Evolutionary conservation across 495 filamentous ascomycete species (phyloP).

Genomic region (Daldinia loculata): DNA sequence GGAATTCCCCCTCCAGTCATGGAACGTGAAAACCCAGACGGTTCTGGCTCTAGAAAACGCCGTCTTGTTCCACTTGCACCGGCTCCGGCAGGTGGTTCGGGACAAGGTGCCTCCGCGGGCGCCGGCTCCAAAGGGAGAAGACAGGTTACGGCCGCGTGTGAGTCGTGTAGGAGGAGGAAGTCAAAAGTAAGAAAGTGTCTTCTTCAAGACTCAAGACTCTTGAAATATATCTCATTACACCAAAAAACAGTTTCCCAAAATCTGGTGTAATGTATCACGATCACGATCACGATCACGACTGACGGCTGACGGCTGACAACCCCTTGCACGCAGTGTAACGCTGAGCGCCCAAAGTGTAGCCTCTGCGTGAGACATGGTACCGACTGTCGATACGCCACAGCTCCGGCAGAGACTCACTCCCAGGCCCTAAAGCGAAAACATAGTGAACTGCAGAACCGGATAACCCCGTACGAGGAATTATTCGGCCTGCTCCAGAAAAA

Average conservation of each 20-base stretch:
- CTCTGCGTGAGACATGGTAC: slow-evolving; percentile 48
- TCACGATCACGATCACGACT: no score
- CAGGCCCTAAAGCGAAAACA: slow-evolving; percentile 55
- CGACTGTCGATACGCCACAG: slow-evolving; percentile 52
- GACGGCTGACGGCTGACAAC: no score
- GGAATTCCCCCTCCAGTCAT: slow-evolving; percentile 1
- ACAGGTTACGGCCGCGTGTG: slow-evolving; percentile 63
- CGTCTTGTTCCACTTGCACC: slow-evolving; percentile 29
- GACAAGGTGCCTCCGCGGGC: slow-evolving; percentile 13
- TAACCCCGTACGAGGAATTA: slow-evolving; percentile 48
- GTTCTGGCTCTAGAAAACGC: slow-evolving; percentile 8
- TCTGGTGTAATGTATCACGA: slow-evolving; percentile 14
- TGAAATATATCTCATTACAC: not conserved
- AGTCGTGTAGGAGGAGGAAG: slow-evolving; percentile 64
- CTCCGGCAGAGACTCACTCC: slow-evolving; percentile 50
- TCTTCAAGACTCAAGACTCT: no score
- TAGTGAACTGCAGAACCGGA: slow-evolving; percentile 47
- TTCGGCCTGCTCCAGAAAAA: slow-evolving; percentile 47
- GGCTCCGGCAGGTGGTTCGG: slow-evolving; percentile 25
- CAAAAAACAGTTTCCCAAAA: not conserved
- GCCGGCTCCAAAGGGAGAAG: slow-evolving; percentile 40
- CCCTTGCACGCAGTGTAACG: slow-evolving; percentile 48
- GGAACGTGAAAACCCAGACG: slow-evolving; percentile 11
- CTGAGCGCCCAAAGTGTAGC: slow-evolving; percentile 48
- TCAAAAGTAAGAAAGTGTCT: slow-evolving; percentile 54